Evolutionary conservation across 495 filamentous ascomycete species (phyloP).

Genomic region (Cryomyces antarcticus): DNA sequence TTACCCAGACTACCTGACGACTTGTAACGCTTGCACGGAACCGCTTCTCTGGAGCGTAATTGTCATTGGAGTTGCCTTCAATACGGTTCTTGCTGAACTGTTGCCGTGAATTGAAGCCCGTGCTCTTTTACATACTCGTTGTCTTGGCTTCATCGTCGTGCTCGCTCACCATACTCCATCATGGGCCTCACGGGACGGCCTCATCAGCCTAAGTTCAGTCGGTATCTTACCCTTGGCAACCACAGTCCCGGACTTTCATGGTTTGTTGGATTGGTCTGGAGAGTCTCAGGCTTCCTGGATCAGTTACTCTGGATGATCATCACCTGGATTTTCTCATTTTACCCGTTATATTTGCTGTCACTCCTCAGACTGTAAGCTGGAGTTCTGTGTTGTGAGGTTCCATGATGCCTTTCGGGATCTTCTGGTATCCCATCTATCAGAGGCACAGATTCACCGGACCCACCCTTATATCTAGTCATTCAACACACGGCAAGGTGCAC

Average conservation of each 20-base stretch:
- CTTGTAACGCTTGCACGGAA: neutral
- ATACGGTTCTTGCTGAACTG: neutral
- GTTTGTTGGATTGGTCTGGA: neutral
- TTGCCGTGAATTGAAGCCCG: neutral
- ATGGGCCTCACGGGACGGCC: neutral
- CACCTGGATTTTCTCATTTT: neutral
- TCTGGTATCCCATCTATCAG: neutral
- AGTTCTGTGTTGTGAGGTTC: neutral
- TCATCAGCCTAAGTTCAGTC: neutral
- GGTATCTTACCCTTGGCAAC: neutral
- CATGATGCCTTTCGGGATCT: neutral
- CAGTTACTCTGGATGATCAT: neutral
- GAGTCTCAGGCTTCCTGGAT: neutral
- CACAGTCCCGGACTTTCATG: neutral
- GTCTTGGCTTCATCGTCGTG: neutral
- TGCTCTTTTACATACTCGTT: neutral
- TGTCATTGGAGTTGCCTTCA: neutral
- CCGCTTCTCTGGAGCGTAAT: neutral
- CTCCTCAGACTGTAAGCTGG: neutral
- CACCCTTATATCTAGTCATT: neutral
- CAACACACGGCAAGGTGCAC: too few relatives aligned
- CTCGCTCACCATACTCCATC: neutral
- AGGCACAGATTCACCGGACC: neutral
- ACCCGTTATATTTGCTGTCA: neutral
- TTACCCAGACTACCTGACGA: neutral